Conservation (phyloP, 495 filamentous ascomycete species). For the Trichoderma orchidacearum region DNA sequence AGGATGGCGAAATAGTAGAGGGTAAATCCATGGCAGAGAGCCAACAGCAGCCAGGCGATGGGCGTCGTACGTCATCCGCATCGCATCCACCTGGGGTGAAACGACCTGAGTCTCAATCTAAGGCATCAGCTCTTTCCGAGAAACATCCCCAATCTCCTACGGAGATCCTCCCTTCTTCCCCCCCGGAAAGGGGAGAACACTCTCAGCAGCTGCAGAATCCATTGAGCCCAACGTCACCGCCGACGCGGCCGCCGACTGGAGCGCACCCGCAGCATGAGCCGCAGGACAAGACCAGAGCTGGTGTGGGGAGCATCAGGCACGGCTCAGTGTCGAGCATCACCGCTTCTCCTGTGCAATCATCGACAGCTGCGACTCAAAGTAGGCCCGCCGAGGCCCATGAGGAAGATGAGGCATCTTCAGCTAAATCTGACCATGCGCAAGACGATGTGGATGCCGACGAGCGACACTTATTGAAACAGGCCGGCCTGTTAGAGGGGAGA, state of each 20-base stretch:
- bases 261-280: not conserved
- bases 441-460: constrained; percentile 33
- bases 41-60: not conserved
- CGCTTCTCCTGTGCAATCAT: not conserved
- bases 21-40: not conserved
- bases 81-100: not conserved
- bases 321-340: not conserved
- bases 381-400: constrained; percentile 7
- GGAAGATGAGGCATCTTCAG: constrained; percentile 8
- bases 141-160: not conserved
- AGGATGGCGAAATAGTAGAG: constrained; percentile 35
- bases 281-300: not conserved
- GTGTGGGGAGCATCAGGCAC: not conserved
- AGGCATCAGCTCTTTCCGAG: not conserved
- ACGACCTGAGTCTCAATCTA: not conserved
- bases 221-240: not conserved
- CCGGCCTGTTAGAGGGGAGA: constrained; percentile 28
- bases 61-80: not conserved
- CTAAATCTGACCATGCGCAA: constrained; percentile 7
- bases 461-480: constrained; percentile 33
- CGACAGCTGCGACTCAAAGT: not conserved
- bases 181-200: constrained; percentile 10
- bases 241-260: not conserved
- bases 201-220: not conserved
- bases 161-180: not conserved